Percentiles rank a stretch among this genome's conserved stretches.
Conservation (phyloP, 2,329 filamentous ascomycete genomes). For the Aspergillus quadricinctus region DNA sequence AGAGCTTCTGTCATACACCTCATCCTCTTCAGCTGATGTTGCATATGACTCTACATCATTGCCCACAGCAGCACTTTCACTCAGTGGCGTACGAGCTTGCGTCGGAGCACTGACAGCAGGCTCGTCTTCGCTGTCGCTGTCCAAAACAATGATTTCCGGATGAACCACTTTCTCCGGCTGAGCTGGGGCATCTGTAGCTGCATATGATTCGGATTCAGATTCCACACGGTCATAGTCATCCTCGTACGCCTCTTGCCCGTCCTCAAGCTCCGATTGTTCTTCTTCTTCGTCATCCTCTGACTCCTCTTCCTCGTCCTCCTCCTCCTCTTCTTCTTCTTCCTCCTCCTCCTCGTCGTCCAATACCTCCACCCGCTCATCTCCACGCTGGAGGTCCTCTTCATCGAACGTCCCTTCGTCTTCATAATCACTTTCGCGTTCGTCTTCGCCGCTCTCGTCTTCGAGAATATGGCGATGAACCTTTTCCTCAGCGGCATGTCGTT, state of each 20-base stretch:
- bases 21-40: background rate
- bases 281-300: background rate
- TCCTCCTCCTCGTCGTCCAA: conserved; percentile 3
- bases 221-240: conserved; percentile 11
- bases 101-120: background rate
- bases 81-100: background rate
- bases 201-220: conserved; percentile 17
- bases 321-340: conserved; percentile 1
- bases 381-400: background rate
- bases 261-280: background rate
- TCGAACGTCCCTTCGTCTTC: background rate
- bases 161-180: conserved; percentile 12
- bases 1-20: background rate
- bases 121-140: conserved; percentile 42
- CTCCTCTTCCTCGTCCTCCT: background rate
- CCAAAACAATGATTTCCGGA: conserved; percentile 39
- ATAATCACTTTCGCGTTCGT: conserved; percentile 8
- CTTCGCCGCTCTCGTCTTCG: conserved; percentile 7
- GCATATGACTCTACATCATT: background rate
- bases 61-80: background rate
- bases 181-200: background rate
- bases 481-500: background rate
- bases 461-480: background rate
- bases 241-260: background rate
- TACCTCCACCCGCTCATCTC: background rate